Evolutionary conservation across 257 asterid species (phyloP), one percentile per base, ranked within the genome.

Genomic region (Penstemon newberryi): DNA sequence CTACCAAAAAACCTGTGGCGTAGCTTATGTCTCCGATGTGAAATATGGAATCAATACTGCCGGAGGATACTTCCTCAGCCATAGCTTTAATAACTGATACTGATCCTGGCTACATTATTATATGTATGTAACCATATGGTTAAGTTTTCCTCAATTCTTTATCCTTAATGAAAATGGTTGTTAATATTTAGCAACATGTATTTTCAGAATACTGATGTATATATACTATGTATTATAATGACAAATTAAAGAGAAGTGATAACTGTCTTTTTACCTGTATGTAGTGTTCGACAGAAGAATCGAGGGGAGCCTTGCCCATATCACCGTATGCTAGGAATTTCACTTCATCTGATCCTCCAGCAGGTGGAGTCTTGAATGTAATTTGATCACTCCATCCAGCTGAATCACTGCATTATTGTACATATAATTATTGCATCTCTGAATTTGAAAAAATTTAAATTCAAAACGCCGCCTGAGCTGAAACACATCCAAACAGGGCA

Each of bases 11-110:
- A 2, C 96, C 96, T 0, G 96, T 92, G 60, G 96, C 98, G 9
- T 89, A 92, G 78, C 98, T 92, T 69, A 92, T 89, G 81, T 92
- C 98, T 58, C 98, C 98, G 0, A 92, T 87, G 82, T 92, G 98
- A 73, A 87, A 92, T 54, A 89, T 70, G 4, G 96, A 83, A 75
- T 92, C 95, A 0, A 86, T 66, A n/a, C 40, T 61, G 3, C 96
- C 90, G 0, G 82, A 71, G 0, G 87, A 77, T 9, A 87, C 78
- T 70, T 87, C 96, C 0, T 73, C 75, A 0, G 44, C 72, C 81
- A 89, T 81, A 15, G 96, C 96, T 44, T 87, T 73, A 50, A 74
- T 60, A 18, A 89, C 98, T 8, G 90, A 77, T 7, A 83, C 56
- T 4, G 96, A 77, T 69, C 98, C 98, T 39, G 96, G 96, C 96